Conservation (phyloP, 2,329 filamentous ascomycete genomes). For the Fusarium graminum region DNA sequence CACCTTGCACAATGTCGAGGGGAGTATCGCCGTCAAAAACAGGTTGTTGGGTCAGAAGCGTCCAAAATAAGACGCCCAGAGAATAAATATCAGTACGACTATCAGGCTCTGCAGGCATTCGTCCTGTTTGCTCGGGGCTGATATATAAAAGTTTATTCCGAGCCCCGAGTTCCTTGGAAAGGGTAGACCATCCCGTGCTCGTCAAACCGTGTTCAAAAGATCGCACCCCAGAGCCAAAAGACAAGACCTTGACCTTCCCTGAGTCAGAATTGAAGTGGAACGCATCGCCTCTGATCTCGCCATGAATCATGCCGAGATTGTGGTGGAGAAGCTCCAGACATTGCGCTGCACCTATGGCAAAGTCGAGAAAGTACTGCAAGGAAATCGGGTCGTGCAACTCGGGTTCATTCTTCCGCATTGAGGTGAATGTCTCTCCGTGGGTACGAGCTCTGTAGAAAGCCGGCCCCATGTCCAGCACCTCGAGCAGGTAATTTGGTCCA, state of each 20-base stretch:
- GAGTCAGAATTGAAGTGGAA: conserved; percentile 86
- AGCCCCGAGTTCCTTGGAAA: conserved; percentile 86
- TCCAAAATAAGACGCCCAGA: conserved; percentile 90
- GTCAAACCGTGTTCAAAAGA: conserved; percentile 91
- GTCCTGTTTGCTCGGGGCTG: conserved; percentile 93
- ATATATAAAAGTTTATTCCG: conserved; percentile 93
- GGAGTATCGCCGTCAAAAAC: conserved; percentile 85
- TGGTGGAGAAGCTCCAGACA: conserved; percentile 94
- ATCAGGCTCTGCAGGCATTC: conserved; percentile 92
- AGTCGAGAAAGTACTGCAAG: conserved; percentile 84
- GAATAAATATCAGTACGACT: conserved; percentile 94
- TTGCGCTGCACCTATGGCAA: conserved; percentile 88
- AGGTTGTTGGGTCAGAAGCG: conserved; percentile 80
- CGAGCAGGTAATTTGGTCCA: conserved; percentile 78
- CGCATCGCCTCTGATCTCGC: conserved; percentile 89
- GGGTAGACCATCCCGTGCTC: conserved; percentile 85
- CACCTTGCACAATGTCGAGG: conserved; percentile 91
- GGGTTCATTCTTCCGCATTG: conserved; percentile 59
- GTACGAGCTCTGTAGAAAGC: conserved; percentile 73
- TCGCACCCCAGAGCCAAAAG: conserved; percentile 86
- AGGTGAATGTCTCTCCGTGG: conserved; percentile 64
- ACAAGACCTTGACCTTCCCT: conserved; percentile 80
- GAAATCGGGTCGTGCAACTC: conserved; percentile 72
- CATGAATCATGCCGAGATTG: conserved; percentile 86
- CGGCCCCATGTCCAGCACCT: conserved; percentile 82